Percentiles rank a stretch among this genome's conserved stretches.
Conservation (phyloP, 345 rosid species). For the Salix viminalis region DNA sequence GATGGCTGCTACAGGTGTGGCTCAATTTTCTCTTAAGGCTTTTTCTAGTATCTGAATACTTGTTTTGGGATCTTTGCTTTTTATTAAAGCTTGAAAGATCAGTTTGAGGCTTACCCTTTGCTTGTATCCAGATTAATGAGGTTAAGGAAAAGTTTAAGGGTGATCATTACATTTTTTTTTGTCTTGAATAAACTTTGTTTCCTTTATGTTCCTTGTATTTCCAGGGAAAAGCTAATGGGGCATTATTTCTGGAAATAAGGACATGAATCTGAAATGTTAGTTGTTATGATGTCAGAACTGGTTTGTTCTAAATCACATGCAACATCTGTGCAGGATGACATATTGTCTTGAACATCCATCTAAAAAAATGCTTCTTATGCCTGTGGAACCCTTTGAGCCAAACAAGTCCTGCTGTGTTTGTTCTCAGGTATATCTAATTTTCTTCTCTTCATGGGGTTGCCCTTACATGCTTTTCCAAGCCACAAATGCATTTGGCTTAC, state of each 20-base stretch:
- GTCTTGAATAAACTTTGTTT: neutral
- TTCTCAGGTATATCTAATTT: slow-evolving; percentile 63
- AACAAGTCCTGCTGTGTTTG: slow-evolving; percentile 94
- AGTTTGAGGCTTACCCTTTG: neutral
- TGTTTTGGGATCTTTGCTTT: neutral
- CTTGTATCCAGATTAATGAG: neutral
- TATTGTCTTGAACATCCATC: slow-evolving; percentile 88
- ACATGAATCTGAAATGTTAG: neutral
- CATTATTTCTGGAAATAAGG: neutral
- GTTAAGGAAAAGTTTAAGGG: neutral
- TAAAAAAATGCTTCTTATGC: slow-evolving; percentile 92
- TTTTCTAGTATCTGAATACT: neutral
- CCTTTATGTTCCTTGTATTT: neutral
- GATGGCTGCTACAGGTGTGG: slow-evolving; percentile 70
- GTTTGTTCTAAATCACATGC: neutral
- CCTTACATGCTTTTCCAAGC: slow-evolving; percentile 7
- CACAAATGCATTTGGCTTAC: slow-evolving; percentile 9
- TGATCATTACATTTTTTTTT: neutral
- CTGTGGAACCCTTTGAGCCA: slow-evolving; percentile 87
- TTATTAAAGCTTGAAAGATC: neutral
- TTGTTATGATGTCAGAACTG: neutral
- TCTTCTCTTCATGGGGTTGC: slow-evolving; percentile 4
- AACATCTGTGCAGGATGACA: slow-evolving; percentile 63
- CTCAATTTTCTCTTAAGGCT: slow-evolving; percentile 13
- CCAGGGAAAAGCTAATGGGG: neutral